Base-by-base conservation (phyloP, 1,139 yeast genomes). In the Zhuliangozyma parablackwelliae region DNA sequence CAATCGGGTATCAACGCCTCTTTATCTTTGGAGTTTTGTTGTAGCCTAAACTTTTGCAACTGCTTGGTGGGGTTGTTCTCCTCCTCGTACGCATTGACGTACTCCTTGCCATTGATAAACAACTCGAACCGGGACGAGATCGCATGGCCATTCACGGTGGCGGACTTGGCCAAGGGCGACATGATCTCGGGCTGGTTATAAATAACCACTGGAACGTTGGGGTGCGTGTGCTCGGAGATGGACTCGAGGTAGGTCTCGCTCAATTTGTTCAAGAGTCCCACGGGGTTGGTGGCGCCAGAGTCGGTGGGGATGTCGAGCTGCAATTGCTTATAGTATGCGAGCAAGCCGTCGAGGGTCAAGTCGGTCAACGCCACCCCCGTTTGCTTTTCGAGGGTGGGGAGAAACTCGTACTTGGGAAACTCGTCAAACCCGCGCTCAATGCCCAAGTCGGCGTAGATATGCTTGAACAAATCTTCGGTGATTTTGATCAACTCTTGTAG, bases 31-130 rank as follows among this genome's bases (percentile, higher is more conserved):
- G 72, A 63, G 5, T 42, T 41, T 37, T 74, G 76, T 50, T 89
- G 96, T 4, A 55, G 47, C 37, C 60, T 45, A 53, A 89, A 85
- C 50, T 88, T 88, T 2, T 41, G 41, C 3, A 61, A 54, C 55
- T 92, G 98, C 30, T 65, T 68, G 36, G 68, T 69, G 0, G 98
- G 98, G 31, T 83, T 78, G 57, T 94, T 94, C 54, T 92, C 97
- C 59, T 94, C 99, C 51, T 92, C 98, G 54, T 94, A 94, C 0
- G 98, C 96, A 57, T 94, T 94, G 29, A 83, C 85, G 48, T 82
- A 83, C 57, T 94, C 99, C 46, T 76, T 74, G 0, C 94, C 90
- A 33, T 73, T 63, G 40, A 92, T 82, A 52, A 87, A 89, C 32
- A 92, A 60, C 59, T 94, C 99, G 54, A 90, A 92, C 33, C 98